Percentiles rank a stretch among this genome's conserved stretches.
phyloP scores from a whole-genome alignment of 257 asterid species.

The Anisodus tanguticus region DNA sequence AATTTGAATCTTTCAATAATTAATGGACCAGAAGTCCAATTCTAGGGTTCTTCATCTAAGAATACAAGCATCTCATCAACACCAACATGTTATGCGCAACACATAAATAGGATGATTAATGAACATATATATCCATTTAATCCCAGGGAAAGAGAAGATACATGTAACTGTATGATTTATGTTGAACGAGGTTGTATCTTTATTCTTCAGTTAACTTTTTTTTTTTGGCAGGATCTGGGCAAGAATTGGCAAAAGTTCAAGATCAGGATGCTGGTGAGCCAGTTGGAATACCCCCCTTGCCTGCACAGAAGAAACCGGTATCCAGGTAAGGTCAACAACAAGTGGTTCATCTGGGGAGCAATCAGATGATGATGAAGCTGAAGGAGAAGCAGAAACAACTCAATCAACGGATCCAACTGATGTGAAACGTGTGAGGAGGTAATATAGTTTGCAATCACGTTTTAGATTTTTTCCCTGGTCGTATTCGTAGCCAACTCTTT shows the following conservation, averaged over 20 bases:
- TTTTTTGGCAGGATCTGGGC: constrained; percentile 46
- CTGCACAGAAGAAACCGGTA: constrained; percentile 61
- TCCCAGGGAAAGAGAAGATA: not conserved
- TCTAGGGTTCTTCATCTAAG: not conserved
- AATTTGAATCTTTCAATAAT: not conserved
- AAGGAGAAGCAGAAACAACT: constrained; percentile 76
- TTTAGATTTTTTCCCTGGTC: not conserved
- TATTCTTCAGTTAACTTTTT: not conserved
- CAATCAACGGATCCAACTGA: constrained; percentile 67
- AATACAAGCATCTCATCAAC: not conserved
- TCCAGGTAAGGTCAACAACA: constrained; percentile 76
- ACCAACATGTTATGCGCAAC: not conserved
- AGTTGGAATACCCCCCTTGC: constrained; percentile 58
- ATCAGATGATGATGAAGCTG: constrained; percentile 89
- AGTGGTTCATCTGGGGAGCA: constrained; percentile 93
- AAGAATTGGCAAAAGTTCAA: constrained; percentile 52
- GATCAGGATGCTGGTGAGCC: constrained; percentile 61
- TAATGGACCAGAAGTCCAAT: not conserved
- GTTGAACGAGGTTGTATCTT: not conserved
- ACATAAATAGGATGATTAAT: not conserved
- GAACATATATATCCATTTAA: not conserved
- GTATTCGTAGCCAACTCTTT: not conserved
- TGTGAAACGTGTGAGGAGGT: constrained; percentile 96
- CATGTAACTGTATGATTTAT: not conserved
- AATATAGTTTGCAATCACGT: constrained; percentile 22